Evolutionary conservation across 192 early-diverging fungal species (phyloP), one percentile per base, ranked within the genome.

Genomic region (Coemansia sp.): DNA sequence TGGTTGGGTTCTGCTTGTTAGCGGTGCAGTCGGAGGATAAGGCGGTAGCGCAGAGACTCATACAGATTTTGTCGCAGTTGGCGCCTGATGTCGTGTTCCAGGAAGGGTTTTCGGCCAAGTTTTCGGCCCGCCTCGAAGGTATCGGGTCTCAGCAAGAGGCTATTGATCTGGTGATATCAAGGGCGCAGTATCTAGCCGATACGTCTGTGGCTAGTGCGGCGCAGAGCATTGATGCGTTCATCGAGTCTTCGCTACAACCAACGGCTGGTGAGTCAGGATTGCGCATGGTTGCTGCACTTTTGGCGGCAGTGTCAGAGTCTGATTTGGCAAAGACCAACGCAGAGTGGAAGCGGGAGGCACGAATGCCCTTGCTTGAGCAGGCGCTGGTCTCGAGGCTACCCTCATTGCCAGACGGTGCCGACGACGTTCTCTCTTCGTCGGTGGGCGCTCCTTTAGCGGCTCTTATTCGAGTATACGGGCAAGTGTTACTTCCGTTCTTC

Each of bases 31-130:
- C 72, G 37, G 68, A 68, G 12, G 80, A 82, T 34, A 38, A 19
- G 12, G 37, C 11, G 6, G 44, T 63, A 1, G 75, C 70, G n/a
- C 72, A 68, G 17, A 64, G 63, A 14, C 72, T 82, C 38, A 72
- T 77, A 23, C 69, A 72, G 32, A 58, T 63, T 5, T 69, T 82
- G 55, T 39, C 73, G 17, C 65, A 77, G 67, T 63, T 67, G 27
- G 80, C 75, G 15, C 80, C 75, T 12, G 72, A 77, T 8, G 57
- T 63, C 11, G 75, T 77, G 27, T 82, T 82, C 59, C 66, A 67
- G 14, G 80, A 68, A 29, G 68, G 69, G 9, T 71, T 68, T 31
- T 73, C 80, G 2, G 34, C 61, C 15, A 66, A 62, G 32, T 68
- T 77, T 15, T 71, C 75, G 11, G 39, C 62, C 37, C 68, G 75